Conservation (phyloP, 495 filamentous ascomycete genomes). For the Trypethelium eluteriae region DNA sequence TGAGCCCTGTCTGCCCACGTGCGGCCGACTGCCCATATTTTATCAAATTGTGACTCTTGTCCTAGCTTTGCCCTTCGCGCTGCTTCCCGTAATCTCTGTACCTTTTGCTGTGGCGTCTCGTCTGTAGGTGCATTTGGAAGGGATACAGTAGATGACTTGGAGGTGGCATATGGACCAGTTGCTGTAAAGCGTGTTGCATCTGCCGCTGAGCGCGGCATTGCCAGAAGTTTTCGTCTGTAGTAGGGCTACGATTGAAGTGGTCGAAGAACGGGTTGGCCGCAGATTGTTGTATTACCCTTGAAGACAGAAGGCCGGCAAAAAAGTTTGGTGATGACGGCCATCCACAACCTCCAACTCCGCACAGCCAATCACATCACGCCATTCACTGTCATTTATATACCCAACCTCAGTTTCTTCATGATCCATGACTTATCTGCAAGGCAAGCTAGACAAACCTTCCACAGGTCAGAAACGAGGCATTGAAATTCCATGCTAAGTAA, state of each 20-base stretch:
- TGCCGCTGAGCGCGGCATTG: constrained; percentile 76
- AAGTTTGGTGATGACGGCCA: constrained; percentile 4
- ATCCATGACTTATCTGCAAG: too few species aligned
- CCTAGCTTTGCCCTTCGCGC: constrained; percentile 61
- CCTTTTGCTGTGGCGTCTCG: constrained; percentile 87
- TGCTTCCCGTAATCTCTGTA: constrained; percentile 74
- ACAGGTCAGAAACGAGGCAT: too few species aligned
- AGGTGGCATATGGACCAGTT: constrained; percentile 72
- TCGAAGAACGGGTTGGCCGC: background rate
- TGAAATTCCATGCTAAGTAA: too few species aligned
- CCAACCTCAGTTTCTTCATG: too few species aligned
- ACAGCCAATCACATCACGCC: constrained; percentile 1
- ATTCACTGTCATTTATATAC: background rate
- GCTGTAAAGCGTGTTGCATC: constrained; percentile 96
- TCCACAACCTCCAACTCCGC: background rate
- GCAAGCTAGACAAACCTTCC: too few species aligned
- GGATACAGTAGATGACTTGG: constrained; percentile 30
- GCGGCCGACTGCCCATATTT: constrained; percentile 58
- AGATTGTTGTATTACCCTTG: background rate
- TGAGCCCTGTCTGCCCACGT: constrained; percentile 77
- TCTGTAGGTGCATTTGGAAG: constrained; percentile 30
- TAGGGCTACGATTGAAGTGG: background rate
- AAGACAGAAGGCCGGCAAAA: constrained; percentile 18
- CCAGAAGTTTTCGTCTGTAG: constrained; percentile 9
- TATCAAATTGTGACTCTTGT: constrained; percentile 59